A percentile compares a stretch with the other conserved stretches of the same genome.
Conservation (phyloP, 495 filamentous ascomycete genomes). For the Trichoderma gamsii region DNA sequence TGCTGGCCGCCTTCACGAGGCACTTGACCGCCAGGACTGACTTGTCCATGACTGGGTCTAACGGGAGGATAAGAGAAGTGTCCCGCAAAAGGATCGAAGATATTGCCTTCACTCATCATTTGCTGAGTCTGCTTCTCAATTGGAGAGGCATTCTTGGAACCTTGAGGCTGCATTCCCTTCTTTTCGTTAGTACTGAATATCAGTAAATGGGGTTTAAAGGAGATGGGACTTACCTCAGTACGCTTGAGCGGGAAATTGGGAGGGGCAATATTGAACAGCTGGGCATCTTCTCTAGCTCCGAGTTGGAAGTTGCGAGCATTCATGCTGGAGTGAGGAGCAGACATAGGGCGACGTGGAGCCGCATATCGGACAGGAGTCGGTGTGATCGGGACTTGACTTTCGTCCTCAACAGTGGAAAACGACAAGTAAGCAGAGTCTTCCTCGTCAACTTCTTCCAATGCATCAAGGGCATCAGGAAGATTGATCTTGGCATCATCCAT, state of each 20-base stretch:
- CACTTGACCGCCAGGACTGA: not conserved
- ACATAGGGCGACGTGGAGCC: not conserved
- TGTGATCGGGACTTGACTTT: not conserved
- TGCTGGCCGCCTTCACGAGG: not conserved
- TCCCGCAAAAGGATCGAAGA: not conserved
- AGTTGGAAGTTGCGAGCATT: not conserved
- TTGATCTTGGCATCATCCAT: slow-evolving; percentile 26
- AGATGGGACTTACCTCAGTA: not conserved
- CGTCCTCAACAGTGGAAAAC: not conserved
- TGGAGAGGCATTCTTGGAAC: not conserved
- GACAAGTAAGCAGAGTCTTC: not conserved
- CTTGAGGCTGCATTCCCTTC: not conserved
- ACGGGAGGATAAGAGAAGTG: not conserved
- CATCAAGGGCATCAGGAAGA: slow-evolving; percentile 22
- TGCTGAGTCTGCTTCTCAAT: not conserved
- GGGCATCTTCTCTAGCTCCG: not conserved
- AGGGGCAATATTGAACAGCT: not conserved
- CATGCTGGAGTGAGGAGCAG: not conserved
- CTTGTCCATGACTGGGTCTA: not conserved
- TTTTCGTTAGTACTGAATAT: not conserved
- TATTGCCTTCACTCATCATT: not conserved
- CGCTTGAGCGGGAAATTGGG: not conserved
- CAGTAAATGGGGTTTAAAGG: not conserved
- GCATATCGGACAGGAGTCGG: slow-evolving; percentile 2
- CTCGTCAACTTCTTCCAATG: not conserved